Evolutionary conservation across 106 monocot species (phyloP).

Genomic region (Hemerocallis citrina): DNA sequence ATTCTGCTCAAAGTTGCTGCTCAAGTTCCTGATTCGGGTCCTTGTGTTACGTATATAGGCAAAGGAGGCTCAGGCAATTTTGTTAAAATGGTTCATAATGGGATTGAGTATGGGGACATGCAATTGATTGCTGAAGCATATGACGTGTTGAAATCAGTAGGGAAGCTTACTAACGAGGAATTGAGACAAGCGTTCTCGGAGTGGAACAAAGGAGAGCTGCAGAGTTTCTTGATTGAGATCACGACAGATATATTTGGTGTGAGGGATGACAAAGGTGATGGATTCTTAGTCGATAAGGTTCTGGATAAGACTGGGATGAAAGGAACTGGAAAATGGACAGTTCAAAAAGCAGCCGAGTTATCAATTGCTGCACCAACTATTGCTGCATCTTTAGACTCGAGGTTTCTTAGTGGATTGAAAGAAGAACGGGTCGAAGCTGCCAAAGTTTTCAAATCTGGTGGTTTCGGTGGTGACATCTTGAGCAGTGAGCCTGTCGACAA

Average conservation of each 20-base stretch:
- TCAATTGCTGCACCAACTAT: slow-evolving; percentile 49
- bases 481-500: slow-evolving; percentile 25
- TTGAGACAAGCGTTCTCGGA: slow-evolving; percentile 31
- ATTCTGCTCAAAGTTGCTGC: slow-evolving; percentile 48
- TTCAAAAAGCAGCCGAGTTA: slow-evolving; percentile 49
- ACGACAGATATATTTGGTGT: slow-evolving; percentile 43
- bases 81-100: slow-evolving; percentile 57
- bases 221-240: slow-evolving; percentile 49
- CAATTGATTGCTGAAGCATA: slow-evolving; percentile 51
- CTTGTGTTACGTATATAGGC: slow-evolving; percentile 46
- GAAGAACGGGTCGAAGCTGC: slow-evolving; percentile 49
- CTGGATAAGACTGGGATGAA: slow-evolving; percentile 57
- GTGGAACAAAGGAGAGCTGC: slow-evolving; percentile 55
- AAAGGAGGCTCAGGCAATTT: slow-evolving; percentile 52
- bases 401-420: slow-evolving; percentile 46
- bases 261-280: slow-evolving; percentile 41
- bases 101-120: slow-evolving; percentile 59
- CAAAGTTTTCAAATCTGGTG: slow-evolving; percentile 31
- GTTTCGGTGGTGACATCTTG: slow-evolving; percentile 33
- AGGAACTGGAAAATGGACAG: slow-evolving; percentile 54
- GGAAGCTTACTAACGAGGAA: slow-evolving; percentile 41
- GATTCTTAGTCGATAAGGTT: slow-evolving; percentile 44
- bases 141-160: slow-evolving; percentile 44
- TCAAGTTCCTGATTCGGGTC: slow-evolving; percentile 45
- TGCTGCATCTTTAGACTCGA: slow-evolving; percentile 43